Evolutionary conservation across 1,139 yeast species (phyloP), one percentile per base, ranked within the genome.

Genomic region (Yamadazyma dushanensis): DNA sequence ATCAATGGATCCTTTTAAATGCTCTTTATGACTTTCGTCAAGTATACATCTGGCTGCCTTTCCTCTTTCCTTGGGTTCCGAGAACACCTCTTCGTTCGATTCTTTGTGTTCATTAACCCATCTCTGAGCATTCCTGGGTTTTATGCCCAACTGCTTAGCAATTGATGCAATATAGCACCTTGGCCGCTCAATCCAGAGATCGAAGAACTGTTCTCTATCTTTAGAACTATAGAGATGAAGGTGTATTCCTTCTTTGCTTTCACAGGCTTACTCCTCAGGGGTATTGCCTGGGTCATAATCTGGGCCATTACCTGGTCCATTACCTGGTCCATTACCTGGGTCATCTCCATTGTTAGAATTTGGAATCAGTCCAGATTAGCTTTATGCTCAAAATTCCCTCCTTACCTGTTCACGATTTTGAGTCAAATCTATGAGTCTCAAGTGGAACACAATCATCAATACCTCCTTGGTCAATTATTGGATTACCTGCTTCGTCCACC

Each of bases 41-140:
- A 41, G 40, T 29, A 32, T 40, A 26, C 39, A 36, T 20, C 26
- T 38, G 28, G 35, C 28, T 18, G 26, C 21, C 18, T 29, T 35
- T 26, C 41, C 43, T 21, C 37, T 42, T 13, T 29, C 33, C 31
- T 37, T 43, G 21, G 41, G 36, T n/a, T 29, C 24, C 4, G 47
- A 44, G 14, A 40, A 24, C 21, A 28, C 45, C 9, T 16, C 35
- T 16, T 22, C n/a, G n/a, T n/a, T n/a, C n/a, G n/a, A n/a, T n/a
- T n/a, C n/a, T n/a, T n/a, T n/a, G n/a, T n/a, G n/a, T n/a, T n/a
- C n/a, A n/a, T n/a, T n/a, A n/a, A n/a, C 38, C 15, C 35, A 38
- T 23, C 38, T 39, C 25, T 39, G 45, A 13, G 42, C 41, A n/a
- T 27, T 37, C 26, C 41, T 24, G 11, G 34, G 31, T 24, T 24